A percentile compares a stretch with the other conserved stretches of the same genome.
phyloP scores from a whole-genome alignment of 208 protist genomes.

The Acanthamoeba divionensis region DNA sequence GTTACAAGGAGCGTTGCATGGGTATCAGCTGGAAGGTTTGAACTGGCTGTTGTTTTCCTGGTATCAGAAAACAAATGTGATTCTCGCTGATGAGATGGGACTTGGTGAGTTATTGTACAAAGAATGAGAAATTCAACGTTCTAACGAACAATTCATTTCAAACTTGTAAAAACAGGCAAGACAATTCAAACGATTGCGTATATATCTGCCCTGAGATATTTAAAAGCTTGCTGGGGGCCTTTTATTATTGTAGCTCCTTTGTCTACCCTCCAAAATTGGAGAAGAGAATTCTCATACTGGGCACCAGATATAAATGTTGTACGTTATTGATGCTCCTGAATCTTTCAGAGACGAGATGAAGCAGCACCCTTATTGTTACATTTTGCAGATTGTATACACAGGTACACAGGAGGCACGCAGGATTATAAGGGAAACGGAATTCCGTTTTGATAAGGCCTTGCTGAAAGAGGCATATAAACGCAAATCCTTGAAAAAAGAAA shows the following conservation, averaged over 20 bases:
- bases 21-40: slow-evolving; percentile 87
- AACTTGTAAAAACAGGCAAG: slow-evolving; percentile 62
- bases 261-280: slow-evolving; percentile 81
- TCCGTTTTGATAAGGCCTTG: slow-evolving; percentile 52
- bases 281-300: slow-evolving; percentile 83
- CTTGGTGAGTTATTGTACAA: slow-evolving; percentile 77
- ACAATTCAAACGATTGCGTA: slow-evolving; percentile 78
- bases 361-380: no score
- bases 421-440: slow-evolving; percentile 73
- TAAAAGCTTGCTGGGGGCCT: slow-evolving; percentile 75
- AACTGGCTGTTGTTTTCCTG: slow-evolving; percentile 84
- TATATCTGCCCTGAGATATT: slow-evolving; percentile 67
- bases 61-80: slow-evolving; percentile 77
- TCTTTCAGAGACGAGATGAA: background rate
- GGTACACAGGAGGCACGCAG: slow-evolving; percentile 58
- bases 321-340: background rate
- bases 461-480: background rate
- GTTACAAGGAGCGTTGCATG: slow-evolving; percentile 69
- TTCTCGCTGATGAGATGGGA: slow-evolving; percentile 90
- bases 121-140: no score
- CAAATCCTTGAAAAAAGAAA: background rate
- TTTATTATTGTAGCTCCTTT: slow-evolving; percentile 84
- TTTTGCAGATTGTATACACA: slow-evolving; percentile 66
- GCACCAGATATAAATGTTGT: slow-evolving; percentile 78
- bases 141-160: no score